Base-by-base conservation (phyloP, 2,329 filamentous ascomycete genomes). In the Ambrosiella xylebori region DNA sequence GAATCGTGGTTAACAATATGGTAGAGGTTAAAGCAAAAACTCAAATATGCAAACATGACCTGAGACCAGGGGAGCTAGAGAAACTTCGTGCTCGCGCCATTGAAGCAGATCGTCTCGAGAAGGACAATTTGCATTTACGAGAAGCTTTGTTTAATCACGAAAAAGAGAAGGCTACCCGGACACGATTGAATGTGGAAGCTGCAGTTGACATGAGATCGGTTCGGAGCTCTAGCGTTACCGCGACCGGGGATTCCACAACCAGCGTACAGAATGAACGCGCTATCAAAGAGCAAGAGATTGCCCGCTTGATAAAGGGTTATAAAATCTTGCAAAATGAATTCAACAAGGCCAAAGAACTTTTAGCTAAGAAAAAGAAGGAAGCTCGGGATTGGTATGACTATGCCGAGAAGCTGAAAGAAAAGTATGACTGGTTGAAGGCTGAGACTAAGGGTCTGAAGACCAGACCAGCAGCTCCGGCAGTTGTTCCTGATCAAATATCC, bases 301-400 rank as follows among this genome's bases (percentile, higher is more conserved):
- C 12, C 69, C 35, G 39, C 36, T 55, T 55, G 15, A 41, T 1
- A 66, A 70, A 36, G 65, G 66, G 17, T 73, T 69, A 56, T 74
- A 74, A 67, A 39, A 70, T 70, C 3, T 64, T 77, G 53, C 70
- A 64, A 36, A 65, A 65, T 54, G 72, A 67, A 61, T 73, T 73
- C 64, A 75, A 69, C 58, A 69, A 63, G 1, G 68, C 72, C 51
- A 70, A 70, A 58, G 67, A 68, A 11, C 66, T 68, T 7, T 66
- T 74, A 7, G 64, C 66, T 38, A 73, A 70, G 62, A 70, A 71
- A 53, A 73, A 71, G 36, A 67, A 69, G 1, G 69, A 73, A 27
- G 70, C 71, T 3, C 68, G 74, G 6, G 63, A 65, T 38, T 80
- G 77, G 77, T 67, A 69, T 35, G 65, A 68, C 5, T 73, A 76